Evolutionary conservation across 352 stramenopile genomes (phyloP).

Genomic region (Globisporangium parvum): DNA sequence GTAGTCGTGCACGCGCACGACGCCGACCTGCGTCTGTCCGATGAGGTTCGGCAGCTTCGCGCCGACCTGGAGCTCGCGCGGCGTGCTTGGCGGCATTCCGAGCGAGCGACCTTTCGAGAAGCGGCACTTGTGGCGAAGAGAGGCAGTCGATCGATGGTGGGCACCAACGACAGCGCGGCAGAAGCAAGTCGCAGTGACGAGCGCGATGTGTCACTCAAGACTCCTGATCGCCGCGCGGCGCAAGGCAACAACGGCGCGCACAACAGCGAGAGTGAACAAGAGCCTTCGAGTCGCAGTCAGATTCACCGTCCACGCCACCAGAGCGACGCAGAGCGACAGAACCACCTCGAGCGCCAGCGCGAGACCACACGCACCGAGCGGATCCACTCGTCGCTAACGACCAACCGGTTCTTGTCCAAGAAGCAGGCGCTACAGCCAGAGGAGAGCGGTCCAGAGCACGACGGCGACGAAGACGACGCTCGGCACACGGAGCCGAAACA

Average conservation of each 20-base stretch:
- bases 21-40: slow-evolving; percentile 58
- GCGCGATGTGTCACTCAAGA: background rate
- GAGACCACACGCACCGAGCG: slow-evolving; percentile 16
- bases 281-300: background rate
- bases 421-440: slow-evolving; percentile 2
- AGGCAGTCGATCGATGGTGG: background rate
- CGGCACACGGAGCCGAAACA: background rate
- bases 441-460: background rate
- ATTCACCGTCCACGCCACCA: slow-evolving; percentile 11
- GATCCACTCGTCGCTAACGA: slow-evolving; percentile 18
- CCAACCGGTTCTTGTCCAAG: slow-evolving; percentile 45
- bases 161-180: background rate
- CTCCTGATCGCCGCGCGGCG: background rate
- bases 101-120: slow-evolving; percentile 5
- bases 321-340: slow-evolving; percentile 30
- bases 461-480: background rate
- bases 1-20: slow-evolving; percentile 69
- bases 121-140: background rate
- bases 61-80: slow-evolving; percentile 54
- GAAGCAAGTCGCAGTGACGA: background rate
- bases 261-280: slow-evolving; percentile 1
- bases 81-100: slow-evolving; percentile 19
- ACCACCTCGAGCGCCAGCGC: slow-evolving; percentile 35
- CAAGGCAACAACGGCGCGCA: background rate
- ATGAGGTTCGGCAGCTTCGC: slow-evolving; percentile 70